phyloP scores from a whole-genome alignment of 306 rosid species.

The Vachellia pachyceras region DNA sequence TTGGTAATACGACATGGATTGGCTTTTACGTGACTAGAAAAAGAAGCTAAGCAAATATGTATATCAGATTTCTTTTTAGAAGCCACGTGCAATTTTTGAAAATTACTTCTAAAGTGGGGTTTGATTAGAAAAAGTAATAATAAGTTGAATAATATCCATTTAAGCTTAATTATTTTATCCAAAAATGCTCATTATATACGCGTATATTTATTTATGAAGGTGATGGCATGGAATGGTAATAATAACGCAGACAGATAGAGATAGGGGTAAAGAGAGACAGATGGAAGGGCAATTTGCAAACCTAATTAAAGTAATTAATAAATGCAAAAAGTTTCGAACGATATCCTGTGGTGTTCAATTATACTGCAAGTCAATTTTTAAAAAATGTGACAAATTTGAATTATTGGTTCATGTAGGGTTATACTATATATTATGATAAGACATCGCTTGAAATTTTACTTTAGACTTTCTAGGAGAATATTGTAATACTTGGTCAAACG shows the following conservation, averaged over 20 bases:
- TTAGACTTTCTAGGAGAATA: background rate
- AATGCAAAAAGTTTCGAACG: constrained; percentile 16
- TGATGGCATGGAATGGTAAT: background rate
- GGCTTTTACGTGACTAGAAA: background rate
- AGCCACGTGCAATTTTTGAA: background rate
- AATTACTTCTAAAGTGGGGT: background rate
- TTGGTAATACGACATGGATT: background rate
- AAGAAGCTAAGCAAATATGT: background rate
- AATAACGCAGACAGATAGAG: background rate
- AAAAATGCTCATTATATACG: background rate
- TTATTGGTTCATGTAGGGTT: background rate
- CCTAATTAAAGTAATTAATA: constrained; percentile 18
- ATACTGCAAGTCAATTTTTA: background rate
- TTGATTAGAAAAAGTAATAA: background rate
- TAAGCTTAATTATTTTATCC: background rate
- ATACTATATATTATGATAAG: background rate
- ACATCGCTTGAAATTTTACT: background rate
- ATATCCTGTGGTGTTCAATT: constrained; percentile 8
- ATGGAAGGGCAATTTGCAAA: background rate
- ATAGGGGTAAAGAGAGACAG: background rate
- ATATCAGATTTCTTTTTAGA: background rate
- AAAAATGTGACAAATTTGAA: background rate
- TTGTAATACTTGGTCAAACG: background rate
- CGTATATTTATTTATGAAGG: background rate
- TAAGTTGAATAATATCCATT: background rate